Base-by-base conservation (phyloP, 176 grass and related monocot species). In the Oryza rufipogon region DNA sequence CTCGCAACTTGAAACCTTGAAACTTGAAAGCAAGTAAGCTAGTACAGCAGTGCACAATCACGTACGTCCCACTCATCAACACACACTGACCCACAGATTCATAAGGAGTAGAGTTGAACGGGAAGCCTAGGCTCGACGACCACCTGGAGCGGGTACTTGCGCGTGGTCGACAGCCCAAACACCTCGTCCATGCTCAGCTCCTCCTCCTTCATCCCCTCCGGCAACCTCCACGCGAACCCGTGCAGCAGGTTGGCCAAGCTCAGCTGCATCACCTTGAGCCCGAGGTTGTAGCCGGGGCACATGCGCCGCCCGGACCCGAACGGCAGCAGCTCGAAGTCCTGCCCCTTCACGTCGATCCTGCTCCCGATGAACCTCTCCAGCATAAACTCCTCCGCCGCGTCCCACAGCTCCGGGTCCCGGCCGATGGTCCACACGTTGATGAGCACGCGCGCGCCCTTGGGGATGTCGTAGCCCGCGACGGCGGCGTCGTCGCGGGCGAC, bases 231-330 rank as follows among this genome's bases (percentile, higher is more conserved):
- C 0, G n/a, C 1, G 4, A 88, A 88, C 11, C 73, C 46, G 23
- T 88, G 90, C 3, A 91, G 73, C 1, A 92, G 42, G 9, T 89
- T 92, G 0, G 83, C 78, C 23, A 92, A 11, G 64, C 87, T 68
- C 49, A 89, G 0, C 41, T 87, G 80, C 7, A 92, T 44, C 51
- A 81, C 77, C 80, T 89, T 92, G 0, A 92, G 65, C 17, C 80
- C 87, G 0, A 89, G 91, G 54, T 14, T 86, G 66, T 77, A 84
- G 0, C 91, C 80, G 0, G 82, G 90, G 69, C 87, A 92, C 91
- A 92, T 92, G 12, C 91, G 70, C 5, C 87, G 48, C 0, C 90
- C 87, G 0, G 87, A 64, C 11, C 90, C 90, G 26, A 92, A 92
- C 1, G 86, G 90, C 60, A 89, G 52, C 11, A 92, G 73, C 80